Percentiles rank a stretch among this genome's conserved stretches.
Evolutionary conservation across 2,329 filamentous ascomycete genomes (phyloP).

Genomic region (Trichoderma cornu-damae): DNA sequence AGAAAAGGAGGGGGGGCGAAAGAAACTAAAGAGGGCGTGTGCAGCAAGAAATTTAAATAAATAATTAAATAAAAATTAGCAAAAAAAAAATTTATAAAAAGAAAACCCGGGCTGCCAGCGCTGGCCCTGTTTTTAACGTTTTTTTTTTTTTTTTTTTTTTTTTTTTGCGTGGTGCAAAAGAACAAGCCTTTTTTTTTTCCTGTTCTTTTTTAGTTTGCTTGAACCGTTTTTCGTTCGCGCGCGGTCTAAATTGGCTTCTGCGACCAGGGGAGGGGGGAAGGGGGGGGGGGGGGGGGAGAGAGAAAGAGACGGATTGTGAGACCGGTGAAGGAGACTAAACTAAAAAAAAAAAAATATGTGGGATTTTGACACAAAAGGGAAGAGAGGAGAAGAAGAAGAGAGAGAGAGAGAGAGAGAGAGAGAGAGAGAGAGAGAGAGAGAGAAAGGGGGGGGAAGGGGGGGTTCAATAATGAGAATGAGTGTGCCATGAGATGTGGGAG

Average conservation of each 20-base stretch:
- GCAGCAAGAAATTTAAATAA: background rate
- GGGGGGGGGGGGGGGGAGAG: background rate
- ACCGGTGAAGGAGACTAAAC: background rate
- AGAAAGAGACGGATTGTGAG: background rate
- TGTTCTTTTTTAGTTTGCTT: background rate
- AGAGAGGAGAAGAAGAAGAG: too few species aligned
- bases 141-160: background rate
- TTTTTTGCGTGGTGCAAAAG: background rate
- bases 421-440: too few species aligned
- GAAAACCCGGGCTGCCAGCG: too few species aligned
- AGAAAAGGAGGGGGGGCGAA: background rate
- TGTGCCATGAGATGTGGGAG: too few species aligned
- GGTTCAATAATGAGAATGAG: too few species aligned
- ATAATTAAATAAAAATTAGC: background rate
- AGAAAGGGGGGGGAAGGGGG: too few species aligned
- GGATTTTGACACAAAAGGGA: too few species aligned
- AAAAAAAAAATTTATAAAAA: too few species aligned
- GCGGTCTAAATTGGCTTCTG: background rate
- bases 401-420: too few species aligned
- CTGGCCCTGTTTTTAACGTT: background rate
- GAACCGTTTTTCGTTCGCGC: background rate
- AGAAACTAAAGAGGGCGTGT: conserved; percentile 14
- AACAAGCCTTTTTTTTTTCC: background rate
- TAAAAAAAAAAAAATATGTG: too few species aligned
- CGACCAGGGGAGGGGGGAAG: background rate